Evolutionary conservation across 768 basidiomycete species (phyloP).

Genomic region (Cyathus striatus): DNA sequence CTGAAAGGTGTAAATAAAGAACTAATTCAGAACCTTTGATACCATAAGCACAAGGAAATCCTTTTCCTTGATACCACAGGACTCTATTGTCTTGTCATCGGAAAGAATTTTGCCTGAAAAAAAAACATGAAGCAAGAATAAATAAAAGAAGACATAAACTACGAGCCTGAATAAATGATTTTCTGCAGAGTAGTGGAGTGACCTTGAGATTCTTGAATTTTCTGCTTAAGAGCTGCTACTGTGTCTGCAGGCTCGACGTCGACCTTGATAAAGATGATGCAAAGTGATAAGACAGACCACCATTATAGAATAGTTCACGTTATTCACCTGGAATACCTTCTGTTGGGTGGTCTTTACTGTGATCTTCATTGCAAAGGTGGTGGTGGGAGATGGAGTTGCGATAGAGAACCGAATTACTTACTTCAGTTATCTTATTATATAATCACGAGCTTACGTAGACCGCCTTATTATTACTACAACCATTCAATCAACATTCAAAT

Average conservation of each 20-base stretch:
- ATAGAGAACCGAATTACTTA: no score
- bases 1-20: no score
- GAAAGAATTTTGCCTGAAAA: constrained; percentile 80
- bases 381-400: no score
- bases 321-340: constrained; percentile 77
- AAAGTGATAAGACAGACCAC: background rate
- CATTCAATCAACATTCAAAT: no score
- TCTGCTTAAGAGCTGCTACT: constrained; percentile 73
- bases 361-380: no score
- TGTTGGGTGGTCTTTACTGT: constrained; percentile 95
- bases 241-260: constrained; percentile 77
- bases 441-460: no score
- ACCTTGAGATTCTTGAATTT: constrained; percentile 73
- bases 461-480: no score
- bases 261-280: constrained; percentile 36
- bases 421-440: no score
- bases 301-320: no score
- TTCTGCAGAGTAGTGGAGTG: constrained; percentile 78
- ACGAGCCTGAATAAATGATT: constrained; percentile 82
- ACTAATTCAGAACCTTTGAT: constrained; percentile 86
- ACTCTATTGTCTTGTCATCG: constrained; percentile 84
- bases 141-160: no score
- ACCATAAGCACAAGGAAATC: constrained; percentile 99
- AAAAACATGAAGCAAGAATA: no score
- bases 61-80: constrained; percentile 94